phyloP scores from a whole-genome alignment of 2,329 filamentous ascomycete species.

The Botrytis tulipae region DNA sequence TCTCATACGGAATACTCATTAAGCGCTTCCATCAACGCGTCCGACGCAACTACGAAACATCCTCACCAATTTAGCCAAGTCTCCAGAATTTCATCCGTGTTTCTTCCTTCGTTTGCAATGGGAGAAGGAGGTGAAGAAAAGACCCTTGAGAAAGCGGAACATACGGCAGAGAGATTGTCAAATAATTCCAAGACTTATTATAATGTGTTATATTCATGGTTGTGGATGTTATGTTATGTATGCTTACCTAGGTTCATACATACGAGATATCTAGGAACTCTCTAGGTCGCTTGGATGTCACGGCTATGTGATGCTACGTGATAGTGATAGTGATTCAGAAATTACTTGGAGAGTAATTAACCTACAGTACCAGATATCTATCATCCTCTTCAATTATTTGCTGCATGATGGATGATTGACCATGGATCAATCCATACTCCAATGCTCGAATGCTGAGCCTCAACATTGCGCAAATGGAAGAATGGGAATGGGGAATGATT shows the following conservation, averaged over 20 bases:
- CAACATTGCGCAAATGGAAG: not conserved
- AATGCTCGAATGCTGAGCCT: constrained; percentile 7
- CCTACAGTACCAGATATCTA: not conserved
- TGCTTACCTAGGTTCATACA: not conserved
- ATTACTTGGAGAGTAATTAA: not conserved
- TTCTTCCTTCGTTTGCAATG: constrained; percentile 2
- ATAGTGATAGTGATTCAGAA: not conserved
- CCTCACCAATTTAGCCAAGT: not conserved
- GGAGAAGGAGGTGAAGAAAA: not conserved
- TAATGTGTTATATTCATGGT: not conserved
- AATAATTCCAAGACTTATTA: not conserved
- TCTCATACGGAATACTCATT: not conserved
- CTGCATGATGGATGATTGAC: not conserved
- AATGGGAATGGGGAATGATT: not conserved
- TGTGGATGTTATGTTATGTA: not conserved
- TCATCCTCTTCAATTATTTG: not conserved
- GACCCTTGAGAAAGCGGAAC: not conserved
- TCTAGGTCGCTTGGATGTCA: not conserved
- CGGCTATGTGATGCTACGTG: not conserved
- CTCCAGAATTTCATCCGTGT: constrained; percentile 7
- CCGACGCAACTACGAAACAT: constrained; percentile 2
- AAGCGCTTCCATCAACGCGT: not conserved
- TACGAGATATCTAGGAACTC: not conserved
- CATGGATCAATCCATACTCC: not conserved
- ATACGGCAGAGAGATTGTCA: not conserved